Evolutionary conservation across 1,139 yeast species (phyloP).

Genomic region (Magnusiomyces tetraspermus): DNA sequence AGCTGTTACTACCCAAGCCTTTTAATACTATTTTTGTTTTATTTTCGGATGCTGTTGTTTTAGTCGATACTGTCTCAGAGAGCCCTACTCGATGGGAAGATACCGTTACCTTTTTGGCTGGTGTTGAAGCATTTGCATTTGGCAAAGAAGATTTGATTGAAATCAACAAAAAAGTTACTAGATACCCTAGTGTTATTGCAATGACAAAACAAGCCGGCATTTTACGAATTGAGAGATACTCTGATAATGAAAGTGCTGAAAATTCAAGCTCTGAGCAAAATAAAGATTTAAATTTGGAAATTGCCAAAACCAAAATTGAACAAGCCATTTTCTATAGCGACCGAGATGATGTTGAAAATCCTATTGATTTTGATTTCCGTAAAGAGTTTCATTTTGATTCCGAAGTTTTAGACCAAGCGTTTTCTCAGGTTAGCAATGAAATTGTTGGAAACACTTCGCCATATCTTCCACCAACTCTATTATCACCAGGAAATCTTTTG

Average conservation of each 20-base stretch:
- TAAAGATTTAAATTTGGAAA: slow-evolving; percentile 27
- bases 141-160: slow-evolving; percentile 42
- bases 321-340: slow-evolving; percentile 65
- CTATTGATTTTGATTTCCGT: slow-evolving; percentile 49
- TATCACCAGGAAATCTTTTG: slow-evolving; percentile 39
- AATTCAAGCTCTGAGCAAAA: slow-evolving; percentile 13
- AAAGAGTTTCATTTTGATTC: slow-evolving; percentile 29
- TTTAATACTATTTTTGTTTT: slow-evolving; percentile 55
- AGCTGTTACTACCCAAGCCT: slow-evolving; percentile 51
- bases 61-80: slow-evolving; percentile 52
- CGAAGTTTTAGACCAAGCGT: slow-evolving; percentile 41
- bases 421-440: slow-evolving; percentile 43
- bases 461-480: slow-evolving; percentile 40
- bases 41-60: slow-evolving; percentile 50
- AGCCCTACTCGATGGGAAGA: slow-evolving; percentile 64
- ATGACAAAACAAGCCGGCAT: slow-evolving; percentile 57
- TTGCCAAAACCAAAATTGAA: slow-evolving; percentile 62
- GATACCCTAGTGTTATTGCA: slow-evolving; percentile 41
- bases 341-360: slow-evolving; percentile 33
- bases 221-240: slow-evolving; percentile 48
- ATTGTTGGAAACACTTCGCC: slow-evolving; percentile 42
- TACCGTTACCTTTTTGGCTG: slow-evolving; percentile 45
- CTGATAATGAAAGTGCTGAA: slow-evolving; percentile 20
- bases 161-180: slow-evolving; percentile 20
- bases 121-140: slow-evolving; percentile 49